Percentiles rank a stretch among this genome's conserved stretches.
Evolutionary conservation across 352 stramenopile genomes (phyloP).

Genomic region (Pythium biforme): DNA sequence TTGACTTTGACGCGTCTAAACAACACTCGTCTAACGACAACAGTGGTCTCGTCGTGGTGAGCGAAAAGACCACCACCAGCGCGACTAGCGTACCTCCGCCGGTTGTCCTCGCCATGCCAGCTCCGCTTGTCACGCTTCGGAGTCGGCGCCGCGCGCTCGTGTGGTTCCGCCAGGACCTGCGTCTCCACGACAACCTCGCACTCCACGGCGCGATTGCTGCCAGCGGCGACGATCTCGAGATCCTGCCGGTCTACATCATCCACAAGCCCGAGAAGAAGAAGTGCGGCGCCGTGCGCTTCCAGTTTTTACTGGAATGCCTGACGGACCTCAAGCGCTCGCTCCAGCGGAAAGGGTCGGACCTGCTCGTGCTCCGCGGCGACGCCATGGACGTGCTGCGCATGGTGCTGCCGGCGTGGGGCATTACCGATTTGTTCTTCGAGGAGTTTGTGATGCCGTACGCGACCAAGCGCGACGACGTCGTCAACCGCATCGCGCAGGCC

Average conservation of each 20-base stretch:
- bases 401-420: constrained; percentile 50
- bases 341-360: constrained; percentile 29
- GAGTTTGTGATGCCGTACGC: constrained; percentile 53
- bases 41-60: too few relatives aligned
- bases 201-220: constrained; percentile 63
- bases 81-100: too few relatives aligned
- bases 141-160: constrained; percentile 44
- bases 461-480: constrained; percentile 39
- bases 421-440: constrained; percentile 77
- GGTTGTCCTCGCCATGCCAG: not conserved
- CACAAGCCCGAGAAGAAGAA: constrained; percentile 73
- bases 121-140: constrained; percentile 7
- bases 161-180: constrained; percentile 95
- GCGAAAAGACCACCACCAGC: too few relatives aligned
- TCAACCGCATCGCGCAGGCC: constrained; percentile 36
- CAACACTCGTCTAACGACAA: too few relatives aligned
- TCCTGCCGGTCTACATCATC: constrained; percentile 86
- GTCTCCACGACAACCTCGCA: constrained; percentile 95
- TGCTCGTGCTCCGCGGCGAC: constrained; percentile 61
- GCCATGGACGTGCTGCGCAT: constrained; percentile 51
- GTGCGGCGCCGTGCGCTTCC: constrained; percentile 66
- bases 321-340: constrained; percentile 62
- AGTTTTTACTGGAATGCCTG: constrained; percentile 93
- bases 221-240: constrained; percentile 17
- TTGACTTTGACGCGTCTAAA: too few relatives aligned